Percentiles rank a stretch among this genome's conserved stretches.
These are phyloP conservation scores for Talaromyces islandicus DNA, from an alignment of 2,329 filamentous ascomycete genomes.

Conservation along the genomic window DNA sequence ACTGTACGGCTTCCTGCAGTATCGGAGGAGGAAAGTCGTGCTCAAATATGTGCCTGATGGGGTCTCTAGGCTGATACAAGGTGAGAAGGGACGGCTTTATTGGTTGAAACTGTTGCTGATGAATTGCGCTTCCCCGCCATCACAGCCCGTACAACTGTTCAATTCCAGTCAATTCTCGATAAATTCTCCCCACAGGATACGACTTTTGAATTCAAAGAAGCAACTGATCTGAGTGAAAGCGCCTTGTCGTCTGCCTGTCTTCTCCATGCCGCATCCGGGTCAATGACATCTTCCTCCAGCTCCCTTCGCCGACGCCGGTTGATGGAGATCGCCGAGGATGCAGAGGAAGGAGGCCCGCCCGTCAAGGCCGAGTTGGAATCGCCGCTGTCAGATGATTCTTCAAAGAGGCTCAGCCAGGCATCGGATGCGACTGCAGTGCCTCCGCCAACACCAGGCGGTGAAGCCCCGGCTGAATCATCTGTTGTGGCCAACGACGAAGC, in stretches of 20 bases:
- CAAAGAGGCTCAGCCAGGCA: constrained; percentile 20
- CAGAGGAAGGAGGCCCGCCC: constrained; percentile 61
- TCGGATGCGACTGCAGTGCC: constrained; percentile 31
- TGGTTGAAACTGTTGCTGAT: not conserved
- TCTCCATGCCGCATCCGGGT: constrained; percentile 79
- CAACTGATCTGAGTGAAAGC: constrained; percentile 79
- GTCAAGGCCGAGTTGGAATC: constrained; percentile 9
- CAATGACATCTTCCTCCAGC: constrained; percentile 76
- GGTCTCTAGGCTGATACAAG: constrained; percentile 86
- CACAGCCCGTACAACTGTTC: constrained; percentile 71
- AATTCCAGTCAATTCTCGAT: constrained; percentile 57
- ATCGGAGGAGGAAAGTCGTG: constrained; percentile 81
- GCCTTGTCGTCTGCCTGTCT: constrained; percentile 84
- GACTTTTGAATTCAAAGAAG: constrained; percentile 66
- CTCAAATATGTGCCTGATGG: constrained; percentile 89
- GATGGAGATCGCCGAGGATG: constrained; percentile 91
- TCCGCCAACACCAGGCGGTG: constrained; percentile 14
- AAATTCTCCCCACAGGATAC: constrained; percentile 82
- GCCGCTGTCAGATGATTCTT: not conserved
- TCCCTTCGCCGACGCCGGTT: constrained; percentile 71
- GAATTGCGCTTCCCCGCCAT: not conserved
- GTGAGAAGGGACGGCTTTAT: constrained; percentile 42
- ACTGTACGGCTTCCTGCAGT: constrained; percentile 85
- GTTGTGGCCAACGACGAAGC: constrained; percentile 5
- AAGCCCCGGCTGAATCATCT: constrained; percentile 7